These are phyloP conservation scores for Whalleya microplaca DNA, from an alignment of 2,329 filamentous ascomycete genomes.

Conservation along the genomic window DNA sequence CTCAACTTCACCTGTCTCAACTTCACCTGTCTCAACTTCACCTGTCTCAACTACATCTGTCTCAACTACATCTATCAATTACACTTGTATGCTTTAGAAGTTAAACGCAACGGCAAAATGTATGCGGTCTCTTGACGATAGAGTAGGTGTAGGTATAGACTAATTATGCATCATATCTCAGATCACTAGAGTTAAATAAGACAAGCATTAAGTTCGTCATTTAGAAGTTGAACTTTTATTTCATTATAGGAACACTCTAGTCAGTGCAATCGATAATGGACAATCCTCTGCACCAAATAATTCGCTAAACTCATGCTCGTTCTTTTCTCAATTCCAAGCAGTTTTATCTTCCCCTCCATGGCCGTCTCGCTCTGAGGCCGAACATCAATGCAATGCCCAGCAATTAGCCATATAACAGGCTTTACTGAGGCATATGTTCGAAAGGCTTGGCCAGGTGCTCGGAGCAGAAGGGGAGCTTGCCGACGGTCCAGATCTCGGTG, in stretches of 20 bases:
- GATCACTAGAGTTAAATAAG: too few species aligned
- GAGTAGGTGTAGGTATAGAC: too few species aligned
- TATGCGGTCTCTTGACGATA: too few species aligned
- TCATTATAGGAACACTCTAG: too few species aligned
- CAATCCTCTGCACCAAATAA: background rate
- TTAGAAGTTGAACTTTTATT: too few species aligned
- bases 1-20: slow-evolving; percentile 13
- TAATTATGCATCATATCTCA: too few species aligned
- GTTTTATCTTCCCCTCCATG: background rate
- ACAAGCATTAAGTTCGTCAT: too few species aligned
- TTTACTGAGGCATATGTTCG: slow-evolving; percentile 62
- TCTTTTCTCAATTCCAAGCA: background rate
- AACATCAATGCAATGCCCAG: background rate
- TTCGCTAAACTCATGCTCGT: background rate
- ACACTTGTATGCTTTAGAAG: too few species aligned
- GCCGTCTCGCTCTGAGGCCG: background rate
- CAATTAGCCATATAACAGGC: background rate
- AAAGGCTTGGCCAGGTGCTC: slow-evolving; percentile 67
- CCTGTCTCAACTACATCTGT: background rate
- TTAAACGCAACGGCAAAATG: too few species aligned
- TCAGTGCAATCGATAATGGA: too few species aligned
- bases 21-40: slow-evolving; percentile 19
- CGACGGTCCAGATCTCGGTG: slow-evolving; percentile 70
- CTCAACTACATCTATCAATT: too few species aligned
- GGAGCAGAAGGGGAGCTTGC: slow-evolving; percentile 72